A percentile compares a stretch with the other conserved stretches of the same genome.
phyloP scores from a whole-genome alignment of 2,329 filamentous ascomycete genomes.

The Paraphoma sp. region DNA sequence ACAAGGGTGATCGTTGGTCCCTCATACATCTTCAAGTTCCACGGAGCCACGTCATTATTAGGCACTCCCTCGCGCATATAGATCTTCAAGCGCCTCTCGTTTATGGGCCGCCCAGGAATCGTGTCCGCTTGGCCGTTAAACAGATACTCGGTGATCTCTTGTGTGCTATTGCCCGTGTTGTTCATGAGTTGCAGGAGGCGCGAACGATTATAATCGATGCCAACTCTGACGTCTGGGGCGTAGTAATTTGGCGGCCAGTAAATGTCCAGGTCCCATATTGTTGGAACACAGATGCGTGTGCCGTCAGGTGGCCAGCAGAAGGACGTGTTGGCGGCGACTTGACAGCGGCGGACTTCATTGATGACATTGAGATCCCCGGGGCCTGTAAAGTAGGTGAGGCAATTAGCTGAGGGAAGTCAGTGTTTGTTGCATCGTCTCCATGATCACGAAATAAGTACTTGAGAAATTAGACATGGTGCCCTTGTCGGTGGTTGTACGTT shows the following conservation, averaged over 20 bases:
- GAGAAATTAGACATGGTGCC: no score
- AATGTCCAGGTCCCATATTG: constrained; percentile 1
- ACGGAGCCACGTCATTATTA: not conserved
- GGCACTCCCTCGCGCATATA: constrained; percentile 5
- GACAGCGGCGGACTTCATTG: constrained; percentile 13
- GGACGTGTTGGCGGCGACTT: constrained; percentile 14
- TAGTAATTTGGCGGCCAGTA: constrained; percentile 21
- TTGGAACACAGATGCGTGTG: constrained; percentile 18
- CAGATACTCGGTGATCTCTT: constrained; percentile 7
- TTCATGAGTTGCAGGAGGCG: not conserved
- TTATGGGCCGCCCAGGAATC: constrained; percentile 1
- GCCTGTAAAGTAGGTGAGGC: not conserved
- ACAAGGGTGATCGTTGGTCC: constrained; percentile 22
- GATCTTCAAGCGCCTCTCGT: constrained; percentile 11
- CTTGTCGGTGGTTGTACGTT: no score
- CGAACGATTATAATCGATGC: constrained; percentile 6
- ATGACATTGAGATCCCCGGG: not conserved
- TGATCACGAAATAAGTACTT: no score
- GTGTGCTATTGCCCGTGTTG: constrained; percentile 11
- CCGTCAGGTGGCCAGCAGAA: constrained; percentile 28
- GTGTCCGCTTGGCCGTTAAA: not conserved
- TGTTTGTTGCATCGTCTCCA: not conserved
- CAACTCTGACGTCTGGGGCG: constrained; percentile 9
- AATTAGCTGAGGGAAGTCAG: constrained; percentile 12
- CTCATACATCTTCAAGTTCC: constrained; percentile 4